phyloP scores from a whole-genome alignment of 1,139 yeast genomes.

The Candida glucosophila region DNA sequence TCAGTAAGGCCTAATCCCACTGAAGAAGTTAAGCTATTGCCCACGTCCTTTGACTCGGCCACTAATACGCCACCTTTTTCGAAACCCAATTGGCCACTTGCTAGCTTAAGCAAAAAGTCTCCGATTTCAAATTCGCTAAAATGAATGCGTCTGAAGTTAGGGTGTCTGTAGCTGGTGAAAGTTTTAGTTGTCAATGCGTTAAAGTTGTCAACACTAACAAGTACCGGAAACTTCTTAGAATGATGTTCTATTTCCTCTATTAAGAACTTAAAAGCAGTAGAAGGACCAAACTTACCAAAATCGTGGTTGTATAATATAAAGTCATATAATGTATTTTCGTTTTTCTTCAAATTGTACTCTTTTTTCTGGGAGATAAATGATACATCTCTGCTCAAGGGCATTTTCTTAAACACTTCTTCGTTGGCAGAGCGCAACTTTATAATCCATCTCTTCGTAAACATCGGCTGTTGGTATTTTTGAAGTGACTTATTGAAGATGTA shows the following conservation, averaged over 20 bases:
- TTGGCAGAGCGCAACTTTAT: conserved; percentile 52
- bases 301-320: conserved; percentile 29
- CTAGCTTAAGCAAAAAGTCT: conserved; percentile 45
- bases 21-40: conserved; percentile 37
- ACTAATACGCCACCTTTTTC: conserved; percentile 57
- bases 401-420: conserved; percentile 36
- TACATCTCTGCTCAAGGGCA: conserved; percentile 41
- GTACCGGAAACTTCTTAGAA: conserved; percentile 46
- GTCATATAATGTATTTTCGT: conserved; percentile 34
- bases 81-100: conserved; percentile 47
- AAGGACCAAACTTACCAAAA: conserved; percentile 28
- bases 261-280: conserved; percentile 41
- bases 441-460: conserved; percentile 59
- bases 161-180: conserved; percentile 52
- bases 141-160: conserved; percentile 50
- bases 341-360: conserved; percentile 30
- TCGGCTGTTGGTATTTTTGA: conserved; percentile 65
- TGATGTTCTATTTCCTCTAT: conserved; percentile 43
- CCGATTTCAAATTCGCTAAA: conserved; percentile 61
- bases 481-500: conserved; percentile 46
- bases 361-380: conserved; percentile 24
- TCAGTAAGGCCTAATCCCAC: conserved; percentile 50
- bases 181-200: conserved; percentile 54
- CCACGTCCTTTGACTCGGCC: conserved; percentile 41
- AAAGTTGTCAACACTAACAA: conserved; percentile 68